Evolutionary conservation across 306 rosid genomes (phyloP), one percentile per base, ranked within the genome.

Genomic region (Cucurbita argyrosperma): DNA sequence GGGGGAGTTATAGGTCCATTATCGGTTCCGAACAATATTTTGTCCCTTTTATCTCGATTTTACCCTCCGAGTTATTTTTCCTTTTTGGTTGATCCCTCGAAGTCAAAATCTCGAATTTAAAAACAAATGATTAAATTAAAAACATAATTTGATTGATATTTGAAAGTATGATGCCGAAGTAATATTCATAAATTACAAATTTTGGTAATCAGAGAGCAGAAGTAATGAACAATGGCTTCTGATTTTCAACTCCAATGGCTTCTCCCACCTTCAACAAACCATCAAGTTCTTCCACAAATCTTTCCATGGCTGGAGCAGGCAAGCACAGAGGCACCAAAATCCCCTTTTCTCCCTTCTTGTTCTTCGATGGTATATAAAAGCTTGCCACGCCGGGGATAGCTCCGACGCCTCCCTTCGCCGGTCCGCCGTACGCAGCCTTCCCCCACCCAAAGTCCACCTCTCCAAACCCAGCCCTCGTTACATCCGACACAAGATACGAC

Each of bases 391-490:
- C 87, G 7, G 87, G 88, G 2, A 83, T 75, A 4, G 84, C 76
- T 16, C 90, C 88, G 0, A 80, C 84, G 0, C 84, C 87, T 19
- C 85, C 86, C 40, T 74, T 74, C 0, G 90, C 86, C 0, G 86
- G 82, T 0, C 96, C 96, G 30, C 90, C 89, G 16, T 82, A 89
- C 0, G 39, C 74, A 0, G 95, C 62, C 45, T 77, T 74, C 0
- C 95, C 95, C 95, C 95, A 89, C 38, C 95, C 95, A 5, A 85
- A 80, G 47, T 90, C 87, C 30, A 88, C 85, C 0, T 83, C 80
- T 8, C 70, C 76, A 0, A 88, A 85, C 10, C 93, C 93, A 0
- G 79, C 85, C 3, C 81, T 85, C 0, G 84, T 85, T 78, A 86
- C 66, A 35, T 90, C 92, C 0, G 96, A 82, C 30, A 90, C 87